Conservation (phyloP, 1,139 yeast genomes). For the Sugiyamaella castrensis region DNA sequence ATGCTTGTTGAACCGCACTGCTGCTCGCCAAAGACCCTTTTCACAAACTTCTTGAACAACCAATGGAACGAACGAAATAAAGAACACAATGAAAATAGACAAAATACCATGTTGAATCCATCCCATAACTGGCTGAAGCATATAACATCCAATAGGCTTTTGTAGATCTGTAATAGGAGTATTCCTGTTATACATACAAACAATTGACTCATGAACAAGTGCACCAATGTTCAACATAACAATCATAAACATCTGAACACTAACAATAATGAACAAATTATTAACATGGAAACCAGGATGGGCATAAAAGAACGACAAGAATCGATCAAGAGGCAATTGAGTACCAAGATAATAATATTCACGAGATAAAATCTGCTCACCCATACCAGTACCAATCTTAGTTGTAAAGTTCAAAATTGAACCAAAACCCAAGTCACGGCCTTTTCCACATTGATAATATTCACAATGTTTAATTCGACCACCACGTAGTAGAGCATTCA, state of each 20-base stretch:
- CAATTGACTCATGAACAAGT: slow-evolving; percentile 83
- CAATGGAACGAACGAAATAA: slow-evolving; percentile 93
- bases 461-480: slow-evolving; percentile 99
- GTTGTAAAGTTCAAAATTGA: slow-evolving; percentile 98
- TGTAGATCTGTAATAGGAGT: slow-evolving; percentile 81
- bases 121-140: slow-evolving; percentile 82
- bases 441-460: slow-evolving; percentile 99
- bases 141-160: slow-evolving; percentile 92
- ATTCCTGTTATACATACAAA: slow-evolving; percentile 80
- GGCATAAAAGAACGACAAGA: slow-evolving; percentile 95
- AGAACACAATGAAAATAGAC: slow-evolving; percentile 97
- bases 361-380: slow-evolving; percentile 98
- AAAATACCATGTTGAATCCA: slow-evolving; percentile 98
- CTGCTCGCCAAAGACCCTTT: slow-evolving; percentile 96
- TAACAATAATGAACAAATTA: slow-evolving; percentile 90
- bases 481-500: slow-evolving; percentile 96
- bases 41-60: slow-evolving; percentile 96
- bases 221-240: slow-evolving; percentile 89
- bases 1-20: slow-evolving; percentile 88
- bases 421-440: slow-evolving; percentile 99
- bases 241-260: slow-evolving; percentile 89
- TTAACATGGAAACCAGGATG: slow-evolving; percentile 99
- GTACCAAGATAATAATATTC: slow-evolving; percentile 97
- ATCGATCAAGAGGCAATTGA: slow-evolving; percentile 94
- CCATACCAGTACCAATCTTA: slow-evolving; percentile 99